A percentile compares a stretch with the other conserved stretches of the same genome.
These are phyloP conservation scores for Leishmania martiniquensis DNA, from an alignment of 208 protist species.

Conservation along the genomic window DNA sequence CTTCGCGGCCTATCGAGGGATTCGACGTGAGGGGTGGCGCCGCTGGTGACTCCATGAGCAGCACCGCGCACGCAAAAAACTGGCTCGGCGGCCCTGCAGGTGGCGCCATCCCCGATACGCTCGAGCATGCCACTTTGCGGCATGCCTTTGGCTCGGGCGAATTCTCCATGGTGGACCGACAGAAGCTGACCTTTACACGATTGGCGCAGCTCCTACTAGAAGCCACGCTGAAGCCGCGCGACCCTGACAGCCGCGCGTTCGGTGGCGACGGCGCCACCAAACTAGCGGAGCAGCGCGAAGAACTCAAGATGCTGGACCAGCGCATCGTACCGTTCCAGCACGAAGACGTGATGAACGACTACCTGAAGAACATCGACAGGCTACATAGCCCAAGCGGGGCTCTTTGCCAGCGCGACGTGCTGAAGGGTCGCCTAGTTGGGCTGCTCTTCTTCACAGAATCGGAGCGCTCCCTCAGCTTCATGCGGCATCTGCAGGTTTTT, in stretches of 20 bases:
- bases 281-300: constrained; percentile 56
- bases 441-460: constrained; percentile 84
- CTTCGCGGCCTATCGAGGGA: constrained; percentile 15
- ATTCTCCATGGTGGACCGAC: constrained; percentile 66
- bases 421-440: constrained; percentile 78
- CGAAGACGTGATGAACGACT: constrained; percentile 64
- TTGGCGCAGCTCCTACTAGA: constrained; percentile 50
- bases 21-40: background rate
- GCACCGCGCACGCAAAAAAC: constrained; percentile 18
- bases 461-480: constrained; percentile 69
- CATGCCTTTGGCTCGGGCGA: constrained; percentile 55
- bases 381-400: constrained; percentile 63
- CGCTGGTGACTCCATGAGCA: background rate
- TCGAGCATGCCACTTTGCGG: constrained; percentile 36
- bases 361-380: constrained; percentile 62
- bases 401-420: constrained; percentile 40
- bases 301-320: constrained; percentile 78
- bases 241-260: constrained; percentile 62
- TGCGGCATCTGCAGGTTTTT: constrained; percentile 58
- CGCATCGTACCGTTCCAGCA: constrained; percentile 70
- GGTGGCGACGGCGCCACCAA: constrained; percentile 72
- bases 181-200: constrained; percentile 52
- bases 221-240: constrained; percentile 70
- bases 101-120: constrained; percentile 23
- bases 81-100: constrained; percentile 37